Evolutionary conservation across 768 basidiomycete genomes (phyloP).

Genomic region (Dacryopinax spathularia): DNA sequence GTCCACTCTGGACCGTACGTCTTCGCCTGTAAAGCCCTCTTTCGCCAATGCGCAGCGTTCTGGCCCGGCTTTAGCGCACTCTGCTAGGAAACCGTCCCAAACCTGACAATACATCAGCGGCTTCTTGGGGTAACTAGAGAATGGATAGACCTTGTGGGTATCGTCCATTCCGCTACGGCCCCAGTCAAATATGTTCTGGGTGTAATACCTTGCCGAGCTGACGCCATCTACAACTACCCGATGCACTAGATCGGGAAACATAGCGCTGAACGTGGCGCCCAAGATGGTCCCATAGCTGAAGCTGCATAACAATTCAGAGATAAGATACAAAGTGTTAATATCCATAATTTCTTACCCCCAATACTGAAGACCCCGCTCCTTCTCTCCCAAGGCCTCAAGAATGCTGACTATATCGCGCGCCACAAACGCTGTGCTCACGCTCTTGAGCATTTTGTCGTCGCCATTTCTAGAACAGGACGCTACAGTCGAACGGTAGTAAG

Average conservation of each 20-base stretch:
- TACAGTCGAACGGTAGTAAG: background rate
- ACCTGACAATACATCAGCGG: background rate
- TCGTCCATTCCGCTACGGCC: background rate
- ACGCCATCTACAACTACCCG: slow-evolving; percentile 7
- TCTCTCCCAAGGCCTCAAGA: background rate
- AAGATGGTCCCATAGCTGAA: slow-evolving; percentile 6
- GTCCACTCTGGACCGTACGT: background rate
- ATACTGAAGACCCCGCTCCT: background rate
- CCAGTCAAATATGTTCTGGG: background rate
- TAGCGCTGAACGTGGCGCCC: background rate
- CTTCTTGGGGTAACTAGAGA: background rate
- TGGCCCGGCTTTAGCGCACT: background rate
- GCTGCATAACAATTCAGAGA: background rate
- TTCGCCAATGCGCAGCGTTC: background rate
- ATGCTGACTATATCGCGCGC: background rate
- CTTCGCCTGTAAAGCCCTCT: background rate
- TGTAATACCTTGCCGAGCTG: background rate
- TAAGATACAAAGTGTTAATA: background rate
- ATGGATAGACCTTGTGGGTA: background rate
- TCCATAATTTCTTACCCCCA: background rate
- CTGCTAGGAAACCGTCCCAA: background rate
- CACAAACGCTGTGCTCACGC: background rate
- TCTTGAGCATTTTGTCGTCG: background rate
- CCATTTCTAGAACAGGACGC: background rate
- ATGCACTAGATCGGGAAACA: background rate